Evolutionary conservation across 176 grass and related monocot genomes (phyloP), one percentile per base, ranked within the genome.

Genomic region (Oropetium thomaeum): DNA sequence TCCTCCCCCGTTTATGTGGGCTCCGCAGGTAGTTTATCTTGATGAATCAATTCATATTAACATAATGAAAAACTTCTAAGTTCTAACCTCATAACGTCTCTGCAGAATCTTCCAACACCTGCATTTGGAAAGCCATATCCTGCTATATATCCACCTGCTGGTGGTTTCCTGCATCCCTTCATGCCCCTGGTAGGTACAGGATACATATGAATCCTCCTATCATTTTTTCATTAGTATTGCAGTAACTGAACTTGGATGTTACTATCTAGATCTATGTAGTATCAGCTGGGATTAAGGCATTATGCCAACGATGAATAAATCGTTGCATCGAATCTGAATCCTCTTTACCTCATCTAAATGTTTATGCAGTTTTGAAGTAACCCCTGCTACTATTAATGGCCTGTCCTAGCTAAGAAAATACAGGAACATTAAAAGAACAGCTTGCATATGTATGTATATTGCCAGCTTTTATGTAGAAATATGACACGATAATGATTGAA

Each of bases 161-260:
- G 89, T 16, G 70, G 68, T 83, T 92, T 89, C 71, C 73, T 77
- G 13, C 87, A 92, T 74, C 85, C 90, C 1, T 75, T 89, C 41
- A 42, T 89, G 73, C 82, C 90, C 39, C 75, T 93, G 65, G 93
- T 97, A 88, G 90, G 90, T 62, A n/a, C n/a, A n/a, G n/a, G n/a
- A n/a, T n/a, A n/a, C 65, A 58, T 22, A 15, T 58, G 62, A n/a
- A n/a, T n/a, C n/a, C 51, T 48, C 11, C 3, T 19, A 65, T n/a
- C n/a, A 58, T 30, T 26, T 59, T 67, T 85, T 47, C 8, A 37
- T 23, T 25, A 28, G 55, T 32, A 79, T 19, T 20, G 2, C 22
- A 30, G 22, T 57, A 35, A 27, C 0, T 33, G 42, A 77, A 64
- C 10, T n/a, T 41, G 25, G 59, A 47, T 48, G 43, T 58, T 52